Evolutionary conservation across 2,329 filamentous ascomycete species (phyloP).

Genomic region (Sordariomycetes sp.): DNA sequence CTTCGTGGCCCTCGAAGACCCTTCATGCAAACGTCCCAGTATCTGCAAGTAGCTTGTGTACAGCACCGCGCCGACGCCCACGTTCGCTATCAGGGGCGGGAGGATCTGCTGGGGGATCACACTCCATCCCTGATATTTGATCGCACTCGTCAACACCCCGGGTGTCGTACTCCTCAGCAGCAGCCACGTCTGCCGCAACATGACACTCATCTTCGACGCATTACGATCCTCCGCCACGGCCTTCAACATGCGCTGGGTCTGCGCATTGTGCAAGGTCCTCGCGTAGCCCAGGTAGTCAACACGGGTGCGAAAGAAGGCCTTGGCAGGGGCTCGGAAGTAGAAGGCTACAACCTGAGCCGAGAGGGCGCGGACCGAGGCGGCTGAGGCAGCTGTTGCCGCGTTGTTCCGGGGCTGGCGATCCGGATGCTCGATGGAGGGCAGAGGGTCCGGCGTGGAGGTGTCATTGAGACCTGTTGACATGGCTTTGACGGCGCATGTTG

Average conservation of each 20-base stretch:
- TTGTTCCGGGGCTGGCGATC: conserved; percentile 42
- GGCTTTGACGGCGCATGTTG: conserved; percentile 22
- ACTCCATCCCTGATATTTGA: conserved; percentile 62
- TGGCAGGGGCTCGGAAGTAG: conserved; percentile 85
- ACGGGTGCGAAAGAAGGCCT: conserved; percentile 83
- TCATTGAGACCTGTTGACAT: conserved; percentile 15
- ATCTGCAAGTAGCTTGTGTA: conserved; percentile 70
- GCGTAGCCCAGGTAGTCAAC: conserved; percentile 71
- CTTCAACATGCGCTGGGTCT: conserved; percentile 24
- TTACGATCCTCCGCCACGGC: conserved; percentile 23
- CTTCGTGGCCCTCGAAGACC: conserved; percentile 45
- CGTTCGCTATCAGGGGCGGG: conserved; percentile 65
- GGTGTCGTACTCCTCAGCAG: conserved; percentile 58
- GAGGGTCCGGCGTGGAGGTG: conserved; percentile 9
- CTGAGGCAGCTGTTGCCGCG: conserved; percentile 65
- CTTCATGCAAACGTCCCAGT: conserved; percentile 56
- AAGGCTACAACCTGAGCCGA: conserved; percentile 80
- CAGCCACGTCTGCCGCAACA: conserved; percentile 31
- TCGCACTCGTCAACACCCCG: conserved; percentile 57
- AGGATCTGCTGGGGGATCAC: conserved; percentile 71
- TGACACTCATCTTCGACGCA: conserved; percentile 19
- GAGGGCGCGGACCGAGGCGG: conserved; percentile 74
- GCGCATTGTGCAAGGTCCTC: conserved; percentile 39
- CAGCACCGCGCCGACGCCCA: conserved; percentile 63
- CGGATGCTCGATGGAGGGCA: conserved; percentile 24